Conservation (phyloP, 192 early-diverging fungal genomes). For the Lobosporangium transversale region DNA sequence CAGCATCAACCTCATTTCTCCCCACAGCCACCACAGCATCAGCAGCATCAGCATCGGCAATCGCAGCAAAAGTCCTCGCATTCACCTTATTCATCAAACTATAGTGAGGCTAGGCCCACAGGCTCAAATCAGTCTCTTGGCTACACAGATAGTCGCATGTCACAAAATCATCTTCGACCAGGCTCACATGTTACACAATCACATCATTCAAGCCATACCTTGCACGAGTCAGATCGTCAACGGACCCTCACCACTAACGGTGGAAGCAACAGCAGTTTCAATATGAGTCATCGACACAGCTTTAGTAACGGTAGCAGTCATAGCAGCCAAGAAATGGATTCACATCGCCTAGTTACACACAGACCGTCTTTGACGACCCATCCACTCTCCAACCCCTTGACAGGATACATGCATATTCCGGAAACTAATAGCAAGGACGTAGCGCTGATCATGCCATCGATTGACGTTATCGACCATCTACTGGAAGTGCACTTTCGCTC, state of each 20-base stretch:
- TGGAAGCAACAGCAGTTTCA: neutral
- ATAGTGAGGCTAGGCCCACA: neutral
- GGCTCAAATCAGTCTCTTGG: neutral
- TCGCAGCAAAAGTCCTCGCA: neutral
- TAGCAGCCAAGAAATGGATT: neutral
- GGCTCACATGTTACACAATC: neutral
- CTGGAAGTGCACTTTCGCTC: slow-evolving; percentile 73
- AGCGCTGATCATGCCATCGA: slow-evolving; percentile 62
- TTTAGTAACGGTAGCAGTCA: neutral
- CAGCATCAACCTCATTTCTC: too few relatives aligned
- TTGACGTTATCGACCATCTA: slow-evolving; percentile 66
- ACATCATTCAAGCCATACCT: slow-evolving; percentile 1
- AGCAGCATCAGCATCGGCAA: neutral
- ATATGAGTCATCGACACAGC: neutral
- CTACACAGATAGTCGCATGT: neutral
- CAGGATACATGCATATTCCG: slow-evolving; percentile 37
- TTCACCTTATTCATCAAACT: neutral
- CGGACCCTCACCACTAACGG: neutral
- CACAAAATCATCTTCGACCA: neutral
- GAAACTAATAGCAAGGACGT: neutral
- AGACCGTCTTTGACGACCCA: slow-evolving; percentile 5
- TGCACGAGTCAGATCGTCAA: slow-evolving; percentile 2
- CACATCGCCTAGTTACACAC: slow-evolving; percentile 1
- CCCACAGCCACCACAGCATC: neutral
- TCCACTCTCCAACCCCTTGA: slow-evolving; percentile 24